A percentile compares a stretch with the other conserved stretches of the same genome.
phyloP scores from a whole-genome alignment of 2,329 filamentous ascomycete genomes.

The Periconia digitata region DNA sequence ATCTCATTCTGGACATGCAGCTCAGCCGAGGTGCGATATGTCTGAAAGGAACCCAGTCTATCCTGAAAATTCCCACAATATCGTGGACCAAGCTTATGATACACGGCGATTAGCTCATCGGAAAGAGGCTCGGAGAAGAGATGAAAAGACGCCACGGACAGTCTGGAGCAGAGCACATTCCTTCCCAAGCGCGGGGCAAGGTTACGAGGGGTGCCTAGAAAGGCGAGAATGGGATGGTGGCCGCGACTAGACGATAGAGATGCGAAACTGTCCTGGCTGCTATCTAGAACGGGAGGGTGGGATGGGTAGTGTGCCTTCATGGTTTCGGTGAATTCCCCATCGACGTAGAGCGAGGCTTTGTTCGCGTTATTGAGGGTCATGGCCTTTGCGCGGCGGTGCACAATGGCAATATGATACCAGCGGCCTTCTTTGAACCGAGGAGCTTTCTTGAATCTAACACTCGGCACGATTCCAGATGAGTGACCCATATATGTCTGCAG shows the following conservation, averaged over 20 bases:
- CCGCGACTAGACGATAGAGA: conserved; percentile 63
- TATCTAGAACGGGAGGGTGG: conserved; percentile 66
- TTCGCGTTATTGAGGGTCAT: conserved; percentile 65
- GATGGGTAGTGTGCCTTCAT: conserved; percentile 85
- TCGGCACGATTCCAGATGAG: conserved; percentile 65
- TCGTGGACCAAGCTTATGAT: conserved; percentile 83
- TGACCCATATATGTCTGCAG: conserved; percentile 92
- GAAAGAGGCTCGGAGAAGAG: conserved; percentile 85
- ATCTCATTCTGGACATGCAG: conserved; percentile 90
- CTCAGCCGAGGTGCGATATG: conserved; percentile 88
- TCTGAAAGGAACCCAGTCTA: conserved; percentile 92
- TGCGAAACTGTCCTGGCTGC: conserved; percentile 68
- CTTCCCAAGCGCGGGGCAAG: conserved; percentile 75
- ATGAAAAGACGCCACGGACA: conserved; percentile 88
- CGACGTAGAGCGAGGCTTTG: conserved; percentile 84
- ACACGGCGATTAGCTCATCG: conserved; percentile 88
- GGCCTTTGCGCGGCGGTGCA: conserved; percentile 74
- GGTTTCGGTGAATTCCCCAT: conserved; percentile 93
- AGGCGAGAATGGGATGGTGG: conserved; percentile 78
- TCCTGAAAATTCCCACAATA: conserved; percentile 98
- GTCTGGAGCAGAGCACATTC: conserved; percentile 73
- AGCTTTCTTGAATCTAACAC: conserved; percentile 91
- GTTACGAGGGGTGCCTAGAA: conserved; percentile 88
- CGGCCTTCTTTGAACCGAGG: conserved; percentile 70
- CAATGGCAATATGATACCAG: conserved; percentile 94